Percentiles rank a stretch among this genome's conserved stretches.
Evolutionary conservation across 768 basidiomycete species (phyloP).

Genomic region (Tephrocybe sp.): DNA sequence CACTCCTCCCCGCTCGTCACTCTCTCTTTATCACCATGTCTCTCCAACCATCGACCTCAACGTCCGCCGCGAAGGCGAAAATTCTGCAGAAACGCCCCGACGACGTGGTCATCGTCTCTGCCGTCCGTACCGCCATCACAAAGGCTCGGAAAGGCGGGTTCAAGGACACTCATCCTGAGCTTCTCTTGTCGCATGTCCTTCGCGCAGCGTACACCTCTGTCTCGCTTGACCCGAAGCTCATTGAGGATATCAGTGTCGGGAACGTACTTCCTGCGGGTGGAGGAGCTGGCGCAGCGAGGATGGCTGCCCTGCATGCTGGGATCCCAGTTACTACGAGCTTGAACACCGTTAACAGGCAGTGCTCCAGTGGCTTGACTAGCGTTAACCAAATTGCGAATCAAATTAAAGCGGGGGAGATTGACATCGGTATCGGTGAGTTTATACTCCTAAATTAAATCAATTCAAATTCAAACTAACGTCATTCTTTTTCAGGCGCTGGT

Average conservation of each 20-base stretch:
- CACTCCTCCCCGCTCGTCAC: not conserved
- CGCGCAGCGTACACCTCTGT: slow-evolving; percentile 69
- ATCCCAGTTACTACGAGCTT: slow-evolving; percentile 76
- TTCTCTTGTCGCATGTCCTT: slow-evolving; percentile 76
- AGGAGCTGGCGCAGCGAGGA: slow-evolving; percentile 79
- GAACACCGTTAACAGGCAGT: slow-evolving; percentile 89
- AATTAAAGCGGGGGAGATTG: slow-evolving; percentile 78
- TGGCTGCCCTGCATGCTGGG: slow-evolving; percentile 84
- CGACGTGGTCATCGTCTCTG: slow-evolving; percentile 89
- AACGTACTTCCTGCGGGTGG: slow-evolving; percentile 89
- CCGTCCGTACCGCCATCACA: slow-evolving; percentile 89
- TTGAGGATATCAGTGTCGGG: slow-evolving; percentile 84
- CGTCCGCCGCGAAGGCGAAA: slow-evolving; percentile 49
- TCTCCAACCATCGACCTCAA: not conserved
- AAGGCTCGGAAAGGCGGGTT: slow-evolving; percentile 89
- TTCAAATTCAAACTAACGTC: not conserved
- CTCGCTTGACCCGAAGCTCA: slow-evolving; percentile 74
- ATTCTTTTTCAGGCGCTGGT: slow-evolving; percentile 79
- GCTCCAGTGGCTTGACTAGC: slow-evolving; percentile 83
- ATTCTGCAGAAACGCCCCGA: slow-evolving; percentile 73
- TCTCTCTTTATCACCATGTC: slow-evolving; percentile 7
- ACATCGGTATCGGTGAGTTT: slow-evolving; percentile 80
- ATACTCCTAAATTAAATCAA: not conserved
- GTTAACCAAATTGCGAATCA: slow-evolving; percentile 81
- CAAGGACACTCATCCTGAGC: slow-evolving; percentile 87